phyloP scores from a whole-genome alignment of 2,329 filamentous ascomycete species.

The Arachnomyces sp. region DNA sequence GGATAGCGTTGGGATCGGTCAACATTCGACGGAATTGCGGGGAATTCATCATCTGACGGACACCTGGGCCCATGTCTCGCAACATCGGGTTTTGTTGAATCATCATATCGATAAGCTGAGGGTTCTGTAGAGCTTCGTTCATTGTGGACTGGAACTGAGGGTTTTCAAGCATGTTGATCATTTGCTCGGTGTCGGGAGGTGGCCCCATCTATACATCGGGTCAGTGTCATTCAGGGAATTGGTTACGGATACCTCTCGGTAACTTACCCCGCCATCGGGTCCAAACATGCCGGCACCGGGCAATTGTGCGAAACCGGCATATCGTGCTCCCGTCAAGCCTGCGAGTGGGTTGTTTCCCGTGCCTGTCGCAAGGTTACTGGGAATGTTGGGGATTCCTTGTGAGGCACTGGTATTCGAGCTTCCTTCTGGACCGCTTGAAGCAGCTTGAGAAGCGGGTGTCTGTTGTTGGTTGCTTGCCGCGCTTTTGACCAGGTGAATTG shows the following conservation, averaged over 20 bases:
- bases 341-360: slow-evolving; percentile 80
- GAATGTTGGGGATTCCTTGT: slow-evolving; percentile 25
- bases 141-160: slow-evolving; percentile 79
- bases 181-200: slow-evolving; percentile 69
- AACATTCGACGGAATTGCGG: slow-evolving; percentile 87
- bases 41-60: slow-evolving; percentile 78
- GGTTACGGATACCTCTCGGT: neutral
- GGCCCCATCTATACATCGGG: slow-evolving; percentile 67
- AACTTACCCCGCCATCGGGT: slow-evolving; percentile 82
- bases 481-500: slow-evolving; percentile 92
- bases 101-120: slow-evolving; percentile 89
- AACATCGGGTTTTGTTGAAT: slow-evolving; percentile 84
- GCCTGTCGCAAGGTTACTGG: slow-evolving; percentile 42
- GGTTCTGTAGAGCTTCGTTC: slow-evolving; percentile 93
- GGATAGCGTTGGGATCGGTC: slow-evolving; percentile 78
- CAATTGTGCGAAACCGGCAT: slow-evolving; percentile 83
- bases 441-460: slow-evolving; percentile 27
- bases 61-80: slow-evolving; percentile 61
- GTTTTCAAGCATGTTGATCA: slow-evolving; percentile 80
- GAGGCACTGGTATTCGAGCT: slow-evolving; percentile 31
- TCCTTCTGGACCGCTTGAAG: slow-evolving; percentile 38
- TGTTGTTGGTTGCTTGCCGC: slow-evolving; percentile 74
- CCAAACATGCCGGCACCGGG: slow-evolving; percentile 86
- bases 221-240: slow-evolving; percentile 4
- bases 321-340: slow-evolving; percentile 83